Base-by-base conservation (phyloP, 768 basidiomycete genomes). In the Lyophyllum shimeji region DNA sequence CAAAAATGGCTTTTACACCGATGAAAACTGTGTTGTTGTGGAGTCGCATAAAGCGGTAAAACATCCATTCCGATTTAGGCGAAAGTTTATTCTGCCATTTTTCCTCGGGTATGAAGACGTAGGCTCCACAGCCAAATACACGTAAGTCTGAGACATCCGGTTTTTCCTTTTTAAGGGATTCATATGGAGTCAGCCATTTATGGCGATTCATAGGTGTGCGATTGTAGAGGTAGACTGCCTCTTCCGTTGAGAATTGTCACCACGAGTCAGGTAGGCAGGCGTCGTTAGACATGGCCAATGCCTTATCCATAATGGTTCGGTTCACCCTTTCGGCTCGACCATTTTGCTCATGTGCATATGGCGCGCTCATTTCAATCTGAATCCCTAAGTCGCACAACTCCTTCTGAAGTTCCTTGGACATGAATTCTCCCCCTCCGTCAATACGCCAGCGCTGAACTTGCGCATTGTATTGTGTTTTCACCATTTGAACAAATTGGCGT, bases 91-190 rank as follows among this genome's bases (percentile, higher is more conserved):
- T 39, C 11, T 3, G 11, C 6, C 37, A 3, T 39, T 39, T 39
- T 15, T 39, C 37, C 29, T 39, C 39, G 1, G 51, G 57, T 5
- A 53, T 8, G 11, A 33, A 53, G 1, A 58, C 39, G 11, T 58
- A 58, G 17, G 57, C 47, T 9, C 46, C 57, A 49, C 57, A 58
- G 25, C 57, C 57, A 8, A 58, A 45, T 3, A 58, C 57, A n/a
- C 40, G 20, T 3, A 53, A 8, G 4, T 49, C n/a, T 1, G 52
- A 44, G 11, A 58, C 17, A 29, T 53, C 46, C 1, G 57, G 52
- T 25, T 48, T 53, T 29, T 34, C 29, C 2, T 21, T 20, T 8
- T 18, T 42, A 4, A 53, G 3, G 1, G 17, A n/a, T 24, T 58
- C 11, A 24, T 3, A 15, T 39, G 37, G 13, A 7, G 37, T 39